A percentile compares a stretch with the other conserved stretches of the same genome.
Evolutionary conservation across 805 yeast species (phyloP).

Genomic region (Lachancea dasiensis): DNA sequence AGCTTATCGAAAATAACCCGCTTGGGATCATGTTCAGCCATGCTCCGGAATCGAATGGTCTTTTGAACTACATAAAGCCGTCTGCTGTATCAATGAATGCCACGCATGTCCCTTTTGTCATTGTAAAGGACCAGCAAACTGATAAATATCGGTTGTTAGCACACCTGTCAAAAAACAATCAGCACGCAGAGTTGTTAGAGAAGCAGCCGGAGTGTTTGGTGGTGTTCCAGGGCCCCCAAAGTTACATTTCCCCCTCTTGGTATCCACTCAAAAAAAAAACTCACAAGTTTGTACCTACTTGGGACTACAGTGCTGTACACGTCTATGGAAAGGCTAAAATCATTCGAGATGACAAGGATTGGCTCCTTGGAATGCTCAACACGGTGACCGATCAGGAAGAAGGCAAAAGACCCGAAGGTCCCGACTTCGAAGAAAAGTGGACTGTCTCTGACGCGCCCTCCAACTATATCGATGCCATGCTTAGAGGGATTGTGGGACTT

Average conservation of each 20-base stretch:
- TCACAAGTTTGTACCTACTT: conserved; percentile 63
- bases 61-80: conserved; percentile 5
- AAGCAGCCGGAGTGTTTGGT: conserved; percentile 39
- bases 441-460: conserved; percentile 53
- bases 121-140: conserved; percentile 32
- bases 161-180: conserved; percentile 50
- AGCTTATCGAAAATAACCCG: conserved; percentile 43
- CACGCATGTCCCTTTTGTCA: conserved; percentile 51
- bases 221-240: conserved; percentile 45
- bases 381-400: conserved; percentile 45
- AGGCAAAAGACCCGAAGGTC: conserved; percentile 29
- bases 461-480: conserved; percentile 36
- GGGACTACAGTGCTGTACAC: conserved; percentile 59
- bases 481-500: conserved; percentile 50
- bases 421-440: conserved; percentile 39
- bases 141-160: conserved; percentile 42
- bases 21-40: conserved; percentile 42
- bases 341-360: conserved; percentile 40
- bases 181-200: conserved; percentile 40
- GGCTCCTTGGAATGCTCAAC: conserved; percentile 41
- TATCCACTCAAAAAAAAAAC: conserved; percentile 51
- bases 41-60: not conserved
- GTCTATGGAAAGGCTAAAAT: conserved; percentile 45
- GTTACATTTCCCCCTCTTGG: conserved; percentile 55
- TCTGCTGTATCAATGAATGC: conserved; percentile 40